Evolutionary conservation across 129 eudicot genomes (phyloP).

Genomic region (Gnaphalium uliginosum): DNA sequence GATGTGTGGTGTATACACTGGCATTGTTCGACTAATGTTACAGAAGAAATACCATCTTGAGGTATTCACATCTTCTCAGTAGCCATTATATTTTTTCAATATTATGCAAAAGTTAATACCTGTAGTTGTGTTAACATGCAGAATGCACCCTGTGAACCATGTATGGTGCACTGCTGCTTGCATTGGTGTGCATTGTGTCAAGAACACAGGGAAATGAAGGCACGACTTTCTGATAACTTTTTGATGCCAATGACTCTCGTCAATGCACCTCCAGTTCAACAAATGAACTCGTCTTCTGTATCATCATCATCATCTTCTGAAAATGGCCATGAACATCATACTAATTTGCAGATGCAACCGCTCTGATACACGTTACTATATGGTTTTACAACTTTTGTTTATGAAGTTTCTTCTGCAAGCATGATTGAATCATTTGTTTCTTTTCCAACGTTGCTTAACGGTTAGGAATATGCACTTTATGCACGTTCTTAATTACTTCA

Average conservation of each 20-base stretch:
- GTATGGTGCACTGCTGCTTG: slow-evolving; percentile 97
- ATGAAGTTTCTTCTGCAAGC: slow-evolving; percentile 26
- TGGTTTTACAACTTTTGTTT: neutral
- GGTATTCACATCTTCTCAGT: slow-evolving; percentile 41
- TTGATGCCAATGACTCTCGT: slow-evolving; percentile 80
- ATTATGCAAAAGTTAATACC: neutral
- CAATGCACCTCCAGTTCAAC: slow-evolving; percentile 89
- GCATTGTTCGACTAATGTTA: slow-evolving; percentile 63
- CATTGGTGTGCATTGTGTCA: slow-evolving; percentile 99
- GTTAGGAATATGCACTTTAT: slow-evolving; percentile 17
- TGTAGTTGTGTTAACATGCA: slow-evolving; percentile 26
- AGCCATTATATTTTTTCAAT: neutral
- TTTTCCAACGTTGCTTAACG: neutral
- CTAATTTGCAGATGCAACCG: slow-evolving; percentile 77
- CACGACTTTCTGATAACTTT: slow-evolving; percentile 66
- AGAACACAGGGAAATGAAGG: slow-evolving; percentile 95
- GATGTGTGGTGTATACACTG: slow-evolving; percentile 95
- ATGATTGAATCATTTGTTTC: slow-evolving; percentile 16
- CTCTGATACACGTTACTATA: slow-evolving; percentile 31
- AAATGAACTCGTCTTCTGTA: slow-evolving; percentile 56
- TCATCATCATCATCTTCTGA: slow-evolving; percentile 51
- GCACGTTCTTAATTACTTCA: neutral
- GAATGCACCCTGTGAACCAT: slow-evolving; percentile 97
- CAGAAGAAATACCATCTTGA: slow-evolving; percentile 95
- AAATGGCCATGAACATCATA: slow-evolving; percentile 53